phyloP scores from a whole-genome alignment of 352 stramenopile species.

The Phytopythium vexans region DNA sequence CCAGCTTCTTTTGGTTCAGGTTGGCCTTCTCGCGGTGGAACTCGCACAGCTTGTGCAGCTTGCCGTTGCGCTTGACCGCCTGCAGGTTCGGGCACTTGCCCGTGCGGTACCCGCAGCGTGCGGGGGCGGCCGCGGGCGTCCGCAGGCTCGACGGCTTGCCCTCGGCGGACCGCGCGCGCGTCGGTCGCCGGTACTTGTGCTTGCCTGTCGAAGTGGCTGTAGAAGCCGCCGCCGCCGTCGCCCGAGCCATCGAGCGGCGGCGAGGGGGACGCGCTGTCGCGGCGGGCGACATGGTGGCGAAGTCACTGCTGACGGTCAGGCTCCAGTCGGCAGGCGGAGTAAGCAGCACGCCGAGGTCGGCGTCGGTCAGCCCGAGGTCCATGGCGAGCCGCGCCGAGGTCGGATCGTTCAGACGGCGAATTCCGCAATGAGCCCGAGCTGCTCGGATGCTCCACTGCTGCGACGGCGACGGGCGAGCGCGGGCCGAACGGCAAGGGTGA shows the following conservation, averaged over 20 bases:
- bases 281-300: conserved; percentile 8
- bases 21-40: conserved; percentile 84
- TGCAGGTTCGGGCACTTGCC: conserved; percentile 82
- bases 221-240: conserved; percentile 1
- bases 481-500: conserved; percentile 2
- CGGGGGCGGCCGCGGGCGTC: conserved; percentile 21
- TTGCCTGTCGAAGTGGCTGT: conserved; percentile 4
- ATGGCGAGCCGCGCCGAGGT: conserved; percentile 14
- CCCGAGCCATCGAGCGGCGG: too few relatives aligned
- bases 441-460: too few relatives aligned
- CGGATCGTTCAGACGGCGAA: conserved; percentile 2
- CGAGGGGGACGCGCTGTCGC: too few relatives aligned
- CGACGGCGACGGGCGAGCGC: background rate
- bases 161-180: conserved; percentile 9
- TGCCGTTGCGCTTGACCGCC: conserved; percentile 78
- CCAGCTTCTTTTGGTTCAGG: conserved; percentile 84
- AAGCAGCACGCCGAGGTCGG: conserved; percentile 31
- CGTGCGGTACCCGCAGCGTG: conserved; percentile 74
- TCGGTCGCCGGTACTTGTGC: too few relatives aligned
- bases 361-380: conserved; percentile 19
- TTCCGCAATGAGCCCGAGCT: background rate
- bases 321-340: conserved; percentile 2
- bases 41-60: conserved; percentile 83
- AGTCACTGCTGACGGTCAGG: conserved; percentile 32
- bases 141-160: conserved; percentile 13